Base-by-base conservation (phyloP, 75 land plant genomes). In the Pinus tabuliformis region DNA sequence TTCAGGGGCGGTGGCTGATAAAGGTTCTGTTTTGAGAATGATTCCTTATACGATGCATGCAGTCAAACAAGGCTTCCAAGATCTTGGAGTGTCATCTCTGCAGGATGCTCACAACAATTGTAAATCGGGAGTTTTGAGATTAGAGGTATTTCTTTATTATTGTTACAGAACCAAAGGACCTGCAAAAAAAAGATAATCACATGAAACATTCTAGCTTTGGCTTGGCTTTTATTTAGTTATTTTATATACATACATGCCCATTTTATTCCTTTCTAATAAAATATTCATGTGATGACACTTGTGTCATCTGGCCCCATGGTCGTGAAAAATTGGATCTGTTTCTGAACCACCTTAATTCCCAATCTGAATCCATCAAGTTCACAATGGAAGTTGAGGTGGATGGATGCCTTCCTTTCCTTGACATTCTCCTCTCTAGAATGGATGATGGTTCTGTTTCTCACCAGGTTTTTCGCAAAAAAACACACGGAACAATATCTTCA, bases 41-140 rank as follows among this genome's bases (percentile, higher is more conserved):
- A 77, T 97, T 36, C 99, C 99, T 16, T 97, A 91, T 74, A 95
- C 98, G 64, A 88, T 92, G 95, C 98, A 95, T 63, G 99, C 99
- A 56, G 98, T 97, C 3, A 94, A 91, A 80, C 98, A 97, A 80
- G 99, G 99, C 6, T 92, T 94, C 37, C 99, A 97, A 74, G 99
- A 97, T 81, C 87, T 97, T 78, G 99, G 99, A 66, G 93, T 89
- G 22, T 75, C 79, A 15, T 89, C 93, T 58, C 45, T 95, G 75
- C 74, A 75, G 36, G 85, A 81, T 21, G 99, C 95, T 76, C 99
- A 94, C 78, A 86, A 91, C 11, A 78, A 85, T 14, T 75, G 91
- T 71, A 68, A 83, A 37, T 82, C 84, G 20, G 86, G 83, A 1
- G 75, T 17, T 0, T 79, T 97, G 18, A 91, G 95, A 85, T 86